Evolutionary conservation across 306 rosid species (phyloP).

Genomic region (Quercus wislizeni): DNA sequence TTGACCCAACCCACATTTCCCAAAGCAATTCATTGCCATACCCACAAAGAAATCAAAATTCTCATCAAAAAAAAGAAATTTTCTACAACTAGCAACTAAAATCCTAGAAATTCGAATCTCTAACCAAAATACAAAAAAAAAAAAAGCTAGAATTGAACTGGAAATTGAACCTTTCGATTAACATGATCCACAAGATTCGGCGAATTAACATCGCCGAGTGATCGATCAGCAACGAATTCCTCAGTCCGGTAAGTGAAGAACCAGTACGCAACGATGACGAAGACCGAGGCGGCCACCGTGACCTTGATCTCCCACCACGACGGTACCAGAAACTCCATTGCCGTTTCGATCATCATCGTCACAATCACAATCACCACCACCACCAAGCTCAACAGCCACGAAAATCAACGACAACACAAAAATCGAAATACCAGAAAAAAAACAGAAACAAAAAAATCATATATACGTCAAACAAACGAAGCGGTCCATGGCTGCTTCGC

Average conservation of each 20-base stretch:
- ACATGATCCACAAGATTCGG: constrained; percentile 32
- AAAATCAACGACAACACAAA: too few species aligned
- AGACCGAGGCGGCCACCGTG: constrained; percentile 63
- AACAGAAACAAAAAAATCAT: too few species aligned
- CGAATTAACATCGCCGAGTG: constrained; percentile 35
- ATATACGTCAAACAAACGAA: too few species aligned
- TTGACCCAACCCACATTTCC: background rate
- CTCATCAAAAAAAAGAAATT: background rate
- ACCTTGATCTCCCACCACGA: constrained; percentile 89
- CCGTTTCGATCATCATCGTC: constrained; percentile 39
- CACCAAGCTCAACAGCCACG: too few species aligned
- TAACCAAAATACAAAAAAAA: too few species aligned
- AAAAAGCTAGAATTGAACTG: background rate
- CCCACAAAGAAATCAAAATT: too few species aligned
- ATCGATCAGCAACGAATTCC: constrained; percentile 40
- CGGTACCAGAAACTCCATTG: constrained; percentile 64
- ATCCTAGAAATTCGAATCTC: background rate
- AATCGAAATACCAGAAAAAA: too few species aligned
- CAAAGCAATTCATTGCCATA: too few species aligned
- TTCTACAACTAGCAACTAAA: background rate
- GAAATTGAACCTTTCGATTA: constrained; percentile 55
- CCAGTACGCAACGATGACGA: constrained; percentile 61
- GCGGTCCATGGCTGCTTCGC: too few species aligned
- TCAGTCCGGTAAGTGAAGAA: constrained; percentile 50
- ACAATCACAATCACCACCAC: background rate